A percentile compares a stretch with the other conserved stretches of the same genome.
Evolutionary conservation across 805 yeast species (phyloP).

Genomic region (Priceomyces melissophilus): DNA sequence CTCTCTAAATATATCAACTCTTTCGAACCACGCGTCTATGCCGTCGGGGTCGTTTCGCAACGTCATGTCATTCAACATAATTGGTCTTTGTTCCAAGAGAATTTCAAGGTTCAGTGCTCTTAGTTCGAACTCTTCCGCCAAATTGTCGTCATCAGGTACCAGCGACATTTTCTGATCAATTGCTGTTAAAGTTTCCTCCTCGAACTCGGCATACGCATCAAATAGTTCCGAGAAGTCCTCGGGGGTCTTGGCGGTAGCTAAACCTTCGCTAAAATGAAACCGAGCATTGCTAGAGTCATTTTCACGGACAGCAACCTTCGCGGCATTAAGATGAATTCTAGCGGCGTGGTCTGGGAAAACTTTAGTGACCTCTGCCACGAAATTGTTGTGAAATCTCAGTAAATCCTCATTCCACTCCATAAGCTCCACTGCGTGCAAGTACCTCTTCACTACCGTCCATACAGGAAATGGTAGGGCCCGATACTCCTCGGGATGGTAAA

Average conservation of each 20-base stretch:
- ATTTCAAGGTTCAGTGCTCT: slow-evolving; percentile 49
- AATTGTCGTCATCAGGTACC: slow-evolving; percentile 12
- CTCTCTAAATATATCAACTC: slow-evolving; percentile 45
- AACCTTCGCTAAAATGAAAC: slow-evolving; percentile 44
- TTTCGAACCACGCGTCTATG: slow-evolving; percentile 65
- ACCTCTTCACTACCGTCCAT: slow-evolving; percentile 46
- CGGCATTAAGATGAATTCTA: slow-evolving; percentile 43
- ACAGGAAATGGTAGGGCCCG: slow-evolving; percentile 36
- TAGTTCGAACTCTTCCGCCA: slow-evolving; percentile 31
- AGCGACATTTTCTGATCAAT: slow-evolving; percentile 14
- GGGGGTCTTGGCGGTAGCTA: slow-evolving; percentile 46
- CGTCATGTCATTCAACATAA: slow-evolving; percentile 63
- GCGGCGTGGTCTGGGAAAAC: slow-evolving; percentile 61
- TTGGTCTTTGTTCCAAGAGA: slow-evolving; percentile 53
- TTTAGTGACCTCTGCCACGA: slow-evolving; percentile 11
- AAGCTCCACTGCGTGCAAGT: slow-evolving; percentile 37
- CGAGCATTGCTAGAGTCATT: slow-evolving; percentile 23
- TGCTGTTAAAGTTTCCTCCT: slow-evolving; percentile 44
- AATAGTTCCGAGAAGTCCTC: slow-evolving; percentile 62
- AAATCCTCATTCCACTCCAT: neutral
- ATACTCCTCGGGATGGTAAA: slow-evolving; percentile 27
- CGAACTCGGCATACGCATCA: slow-evolving; percentile 59
- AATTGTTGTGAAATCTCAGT: slow-evolving; percentile 22
- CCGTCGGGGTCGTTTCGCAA: slow-evolving; percentile 60
- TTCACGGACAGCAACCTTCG: slow-evolving; percentile 45